phyloP scores from a whole-genome alignment of 2,329 filamentous ascomycete genomes.

The Nemania bipapillata region DNA sequence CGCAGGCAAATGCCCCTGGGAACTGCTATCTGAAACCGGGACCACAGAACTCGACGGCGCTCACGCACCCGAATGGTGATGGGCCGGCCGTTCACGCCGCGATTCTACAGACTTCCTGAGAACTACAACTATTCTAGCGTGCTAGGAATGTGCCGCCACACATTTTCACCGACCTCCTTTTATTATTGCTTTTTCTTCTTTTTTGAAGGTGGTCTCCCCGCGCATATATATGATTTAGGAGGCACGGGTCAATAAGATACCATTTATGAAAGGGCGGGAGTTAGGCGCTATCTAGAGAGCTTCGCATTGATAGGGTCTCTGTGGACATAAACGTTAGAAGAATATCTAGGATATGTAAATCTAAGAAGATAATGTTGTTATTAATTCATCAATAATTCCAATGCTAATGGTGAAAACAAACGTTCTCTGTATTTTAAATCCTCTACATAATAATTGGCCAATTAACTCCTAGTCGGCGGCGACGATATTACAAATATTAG shows the following conservation, averaged over 20 bases:
- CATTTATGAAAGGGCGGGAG: constrained; percentile 16
- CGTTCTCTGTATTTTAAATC: background rate
- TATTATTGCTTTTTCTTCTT: no score
- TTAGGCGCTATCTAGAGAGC: constrained; percentile 12
- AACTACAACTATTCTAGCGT: background rate
- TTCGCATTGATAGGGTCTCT: background rate
- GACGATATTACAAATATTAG: no score
- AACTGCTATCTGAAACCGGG: constrained; percentile 61
- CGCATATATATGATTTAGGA: background rate
- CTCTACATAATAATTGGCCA: background rate
- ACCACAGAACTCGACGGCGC: constrained; percentile 48
- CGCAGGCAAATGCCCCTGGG: constrained; percentile 55
- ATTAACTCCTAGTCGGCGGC: no score
- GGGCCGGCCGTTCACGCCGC: constrained; percentile 39
- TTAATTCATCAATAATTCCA: constrained; percentile 9
- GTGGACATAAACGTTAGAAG: background rate
- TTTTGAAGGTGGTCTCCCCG: no score
- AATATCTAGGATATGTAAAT: background rate
- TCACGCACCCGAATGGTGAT: constrained; percentile 49
- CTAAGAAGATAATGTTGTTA: background rate
- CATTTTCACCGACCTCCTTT: background rate
- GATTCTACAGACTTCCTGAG: constrained; percentile 15
- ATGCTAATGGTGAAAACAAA: background rate
- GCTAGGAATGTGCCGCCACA: background rate
- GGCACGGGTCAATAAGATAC: background rate